phyloP scores from a whole-genome alignment of 148 eudicot genomes.

The Dysphania ambrosioides region DNA sequence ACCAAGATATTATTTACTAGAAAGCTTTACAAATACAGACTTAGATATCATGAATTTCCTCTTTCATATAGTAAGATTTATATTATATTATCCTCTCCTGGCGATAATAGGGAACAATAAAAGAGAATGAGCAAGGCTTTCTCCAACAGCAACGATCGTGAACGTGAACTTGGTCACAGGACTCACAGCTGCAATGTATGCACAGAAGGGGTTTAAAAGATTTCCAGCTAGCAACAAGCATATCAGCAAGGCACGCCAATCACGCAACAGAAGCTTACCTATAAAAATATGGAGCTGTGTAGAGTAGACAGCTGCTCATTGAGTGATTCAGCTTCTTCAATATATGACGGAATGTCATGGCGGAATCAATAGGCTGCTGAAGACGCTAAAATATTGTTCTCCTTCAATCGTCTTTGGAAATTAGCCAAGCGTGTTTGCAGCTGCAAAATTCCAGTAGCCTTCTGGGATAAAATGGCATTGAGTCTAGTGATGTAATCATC shows the following conservation, averaged over 20 bases:
- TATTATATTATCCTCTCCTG: conserved; percentile 2
- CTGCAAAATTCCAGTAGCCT: conserved; percentile 80
- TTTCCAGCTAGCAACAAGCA: conserved; percentile 6
- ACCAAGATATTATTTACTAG: not conserved
- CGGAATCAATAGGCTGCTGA: conserved; percentile 50
- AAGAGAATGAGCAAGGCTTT: conserved; percentile 5
- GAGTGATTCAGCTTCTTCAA: not conserved
- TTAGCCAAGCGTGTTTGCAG: conserved; percentile 78
- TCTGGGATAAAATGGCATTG: conserved; percentile 78
- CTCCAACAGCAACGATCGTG: conserved; percentile 6
- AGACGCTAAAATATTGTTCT: conserved; percentile 67
- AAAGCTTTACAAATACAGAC: conserved; percentile 19
- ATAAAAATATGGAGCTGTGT: not conserved
- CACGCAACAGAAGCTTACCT: too few relatives aligned
- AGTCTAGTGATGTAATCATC: conserved; percentile 73
- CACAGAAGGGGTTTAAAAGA: conserved; percentile 13
- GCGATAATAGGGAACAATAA: conserved; percentile 7
- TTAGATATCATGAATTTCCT: not conserved
- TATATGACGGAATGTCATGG: not conserved
- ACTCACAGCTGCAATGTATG: conserved; percentile 2
- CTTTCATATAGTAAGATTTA: not conserved
- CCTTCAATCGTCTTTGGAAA: conserved; percentile 81
- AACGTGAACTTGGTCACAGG: not conserved
- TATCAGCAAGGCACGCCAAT: not conserved
- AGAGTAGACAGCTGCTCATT: not conserved